Conservation (phyloP, 2,329 filamentous ascomycete species). For the Balansia obtecta region DNA sequence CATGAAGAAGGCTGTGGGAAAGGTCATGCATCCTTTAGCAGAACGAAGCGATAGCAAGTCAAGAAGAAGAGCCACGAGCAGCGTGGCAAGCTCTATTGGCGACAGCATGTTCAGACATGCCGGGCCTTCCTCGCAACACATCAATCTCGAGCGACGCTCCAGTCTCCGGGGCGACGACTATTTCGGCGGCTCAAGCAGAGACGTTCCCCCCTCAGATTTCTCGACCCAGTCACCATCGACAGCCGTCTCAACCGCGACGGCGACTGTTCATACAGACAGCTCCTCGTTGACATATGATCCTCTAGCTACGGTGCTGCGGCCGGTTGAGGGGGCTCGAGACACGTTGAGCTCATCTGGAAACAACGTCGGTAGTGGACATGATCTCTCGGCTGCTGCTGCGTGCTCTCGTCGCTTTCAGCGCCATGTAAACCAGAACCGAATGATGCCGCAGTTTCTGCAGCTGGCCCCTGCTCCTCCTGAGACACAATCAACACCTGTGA, state of each 20-base stretch:
- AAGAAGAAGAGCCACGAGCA: conserved; percentile 46
- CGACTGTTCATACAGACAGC: conserved; percentile 13
- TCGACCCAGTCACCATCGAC: conserved; percentile 15
- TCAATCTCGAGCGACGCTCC: conserved; percentile 39
- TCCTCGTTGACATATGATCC: conserved; percentile 24
- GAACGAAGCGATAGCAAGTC: conserved; percentile 44
- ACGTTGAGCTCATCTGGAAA: not conserved
- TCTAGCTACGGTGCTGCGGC: conserved; percentile 25
- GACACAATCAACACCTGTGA: conserved; percentile 20
- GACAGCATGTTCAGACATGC: conserved; percentile 34
- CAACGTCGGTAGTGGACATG: conserved; percentile 5
- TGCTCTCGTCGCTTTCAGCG: conserved; percentile 20
- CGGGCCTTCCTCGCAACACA: conserved; percentile 40
- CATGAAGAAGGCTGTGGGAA: conserved; percentile 54
- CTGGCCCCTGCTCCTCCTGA: conserved; percentile 17
- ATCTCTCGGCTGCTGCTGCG: conserved; percentile 10
- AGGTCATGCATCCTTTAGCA: conserved; percentile 48
- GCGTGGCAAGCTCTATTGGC: conserved; percentile 49
- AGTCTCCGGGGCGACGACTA: conserved; percentile 43
- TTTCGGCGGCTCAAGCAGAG: conserved; percentile 30
- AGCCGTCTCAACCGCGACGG: conserved; percentile 8
- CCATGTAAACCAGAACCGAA: conserved; percentile 32
- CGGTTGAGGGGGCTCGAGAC: conserved; percentile 10
- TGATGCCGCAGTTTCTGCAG: conserved; percentile 30
- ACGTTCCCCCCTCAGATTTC: conserved; percentile 18